Percentiles rank a stretch among this genome's conserved stretches.
Evolutionary conservation across 768 basidiomycete genomes (phyloP).

Genomic region (Leccinum variicolor): DNA sequence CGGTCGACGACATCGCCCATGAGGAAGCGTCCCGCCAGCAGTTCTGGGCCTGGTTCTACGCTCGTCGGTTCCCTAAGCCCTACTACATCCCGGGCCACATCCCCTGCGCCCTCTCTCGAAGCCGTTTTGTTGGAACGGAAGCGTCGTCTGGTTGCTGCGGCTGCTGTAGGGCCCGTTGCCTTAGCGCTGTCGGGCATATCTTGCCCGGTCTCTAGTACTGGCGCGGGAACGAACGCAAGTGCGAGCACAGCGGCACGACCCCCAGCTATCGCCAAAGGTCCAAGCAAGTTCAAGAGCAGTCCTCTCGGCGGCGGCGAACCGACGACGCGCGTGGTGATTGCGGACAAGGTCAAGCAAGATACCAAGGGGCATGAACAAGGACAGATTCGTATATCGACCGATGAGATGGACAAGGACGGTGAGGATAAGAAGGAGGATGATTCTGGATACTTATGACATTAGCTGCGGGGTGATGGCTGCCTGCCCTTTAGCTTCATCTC

Average conservation of each 20-base stretch:
- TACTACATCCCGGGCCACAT: conserved; percentile 33
- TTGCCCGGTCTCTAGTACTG: neutral
- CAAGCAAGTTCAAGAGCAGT: conserved; percentile 68
- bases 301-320: conserved; percentile 51
- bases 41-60: conserved; percentile 9
- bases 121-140: conserved; percentile 66
- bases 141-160: conserved; percentile 41
- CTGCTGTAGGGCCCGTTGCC: conserved; percentile 1
- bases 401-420: conserved; percentile 33
- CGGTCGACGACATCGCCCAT: neutral
- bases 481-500: neutral
- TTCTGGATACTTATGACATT: conserved; percentile 25
- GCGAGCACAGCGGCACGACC: conserved; percentile 7
- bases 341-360: conserved; percentile 45
- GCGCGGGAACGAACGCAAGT: neutral
- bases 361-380: conserved; percentile 16
- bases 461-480: neutral
- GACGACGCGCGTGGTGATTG: conserved; percentile 41
- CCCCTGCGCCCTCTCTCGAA: conserved; percentile 60
- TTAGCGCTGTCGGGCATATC: neutral
- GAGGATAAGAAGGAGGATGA: conserved; percentile 35
- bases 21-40: conserved; percentile 18
- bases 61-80: conserved; percentile 12
- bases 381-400: conserved; percentile 30
- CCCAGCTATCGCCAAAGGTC: conserved; percentile 39